phyloP scores from a whole-genome alignment of 139 green algal species.

The Picochlorum sp. region DNA sequence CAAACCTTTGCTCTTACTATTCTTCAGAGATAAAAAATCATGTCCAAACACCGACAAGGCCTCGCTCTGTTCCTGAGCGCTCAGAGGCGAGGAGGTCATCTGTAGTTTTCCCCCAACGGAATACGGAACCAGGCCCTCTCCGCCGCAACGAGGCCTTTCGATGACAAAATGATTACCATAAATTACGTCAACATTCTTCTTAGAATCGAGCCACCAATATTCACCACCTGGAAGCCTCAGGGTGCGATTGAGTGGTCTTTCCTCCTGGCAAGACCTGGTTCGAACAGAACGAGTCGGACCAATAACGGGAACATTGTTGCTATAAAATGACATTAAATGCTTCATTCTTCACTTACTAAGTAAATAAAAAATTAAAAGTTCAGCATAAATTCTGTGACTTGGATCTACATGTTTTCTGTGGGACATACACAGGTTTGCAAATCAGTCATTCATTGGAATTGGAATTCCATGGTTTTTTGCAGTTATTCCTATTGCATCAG shows the following conservation, averaged over 20 bases:
- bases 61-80: background rate
- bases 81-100: background rate
- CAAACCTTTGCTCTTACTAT: slow-evolving; percentile 9
- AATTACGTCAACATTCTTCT: background rate
- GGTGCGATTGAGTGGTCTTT: background rate
- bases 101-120: background rate
- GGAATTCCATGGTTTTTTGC: too few relatives aligned
- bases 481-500: too few relatives aligned
- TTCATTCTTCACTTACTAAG: too few relatives aligned
- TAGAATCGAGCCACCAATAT: slow-evolving; percentile 7
- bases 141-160: background rate
- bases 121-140: background rate
- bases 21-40: background rate
- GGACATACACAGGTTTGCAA: too few relatives aligned
- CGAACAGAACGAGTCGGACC: too few relatives aligned
- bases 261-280: background rate
- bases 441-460: too few relatives aligned
- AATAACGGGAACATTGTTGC: too few relatives aligned
- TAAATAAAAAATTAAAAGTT: too few relatives aligned
- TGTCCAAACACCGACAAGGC: background rate
- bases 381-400: too few relatives aligned
- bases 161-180: slow-evolving; percentile 5
- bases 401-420: too few relatives aligned
- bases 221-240: background rate
- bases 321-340: too few relatives aligned